Percentiles rank a stretch among this genome's conserved stretches.
Evolutionary conservation across 306 rosid genomes (phyloP).

Genomic region (Rosa persica): DNA sequence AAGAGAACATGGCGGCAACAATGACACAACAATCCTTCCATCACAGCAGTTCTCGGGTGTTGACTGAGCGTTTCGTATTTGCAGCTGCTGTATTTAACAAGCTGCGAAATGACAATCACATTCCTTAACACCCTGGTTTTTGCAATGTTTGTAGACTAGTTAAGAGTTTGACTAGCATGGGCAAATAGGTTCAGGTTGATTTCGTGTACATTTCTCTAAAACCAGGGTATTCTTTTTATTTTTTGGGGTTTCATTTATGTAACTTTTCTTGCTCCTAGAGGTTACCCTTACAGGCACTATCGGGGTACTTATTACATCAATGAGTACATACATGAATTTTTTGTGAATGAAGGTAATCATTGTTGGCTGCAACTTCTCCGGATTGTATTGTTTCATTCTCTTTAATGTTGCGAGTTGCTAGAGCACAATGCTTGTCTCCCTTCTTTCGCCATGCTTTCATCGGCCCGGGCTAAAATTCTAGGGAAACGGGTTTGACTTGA

Average conservation of each 20-base stretch:
- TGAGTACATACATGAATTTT: not conserved
- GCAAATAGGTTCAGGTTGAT: slow-evolving; percentile 28
- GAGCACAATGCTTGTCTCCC: not conserved
- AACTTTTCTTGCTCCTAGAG: slow-evolving; percentile 1
- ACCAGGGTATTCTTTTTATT: slow-evolving; percentile 14
- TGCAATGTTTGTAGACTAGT: slow-evolving; percentile 26
- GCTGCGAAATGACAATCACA: slow-evolving; percentile 33
- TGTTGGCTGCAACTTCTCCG: not conserved
- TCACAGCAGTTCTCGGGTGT: slow-evolving; percentile 30
- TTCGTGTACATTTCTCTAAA: slow-evolving; percentile 15
- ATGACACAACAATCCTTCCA: slow-evolving; percentile 28
- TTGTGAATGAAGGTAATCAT: slow-evolving; percentile 17
- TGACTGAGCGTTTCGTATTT: slow-evolving; percentile 30
- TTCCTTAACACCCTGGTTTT: slow-evolving; percentile 30
- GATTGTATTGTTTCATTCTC: not conserved
- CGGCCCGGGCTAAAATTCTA: not conserved
- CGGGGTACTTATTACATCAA: not conserved
- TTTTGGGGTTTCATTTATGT: not conserved
- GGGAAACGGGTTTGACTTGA: no score
- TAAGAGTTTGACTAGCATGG: slow-evolving; percentile 17
- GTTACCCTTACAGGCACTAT: not conserved
- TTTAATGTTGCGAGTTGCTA: not conserved
- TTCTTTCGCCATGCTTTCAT: not conserved
- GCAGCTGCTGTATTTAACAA: slow-evolving; percentile 49
- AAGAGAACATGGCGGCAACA: slow-evolving; percentile 29